A percentile compares a stretch with the other conserved stretches of the same genome.
Evolutionary conservation across 2,329 filamentous ascomycete species (phyloP).

Genomic region (Diaporthe vexans): DNA sequence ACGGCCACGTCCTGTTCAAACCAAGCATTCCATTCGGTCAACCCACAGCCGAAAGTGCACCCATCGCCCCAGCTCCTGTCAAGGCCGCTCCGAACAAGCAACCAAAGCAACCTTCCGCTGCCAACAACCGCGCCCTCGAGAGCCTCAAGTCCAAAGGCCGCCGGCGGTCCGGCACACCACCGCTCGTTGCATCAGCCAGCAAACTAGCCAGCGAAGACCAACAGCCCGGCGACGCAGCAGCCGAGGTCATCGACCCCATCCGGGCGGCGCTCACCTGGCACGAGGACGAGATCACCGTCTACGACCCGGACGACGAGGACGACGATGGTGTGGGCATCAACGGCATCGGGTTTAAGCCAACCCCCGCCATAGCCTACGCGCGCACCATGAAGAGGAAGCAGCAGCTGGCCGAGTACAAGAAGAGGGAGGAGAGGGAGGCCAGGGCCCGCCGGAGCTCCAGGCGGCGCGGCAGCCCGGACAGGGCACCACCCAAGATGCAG

Average conservation of each 20-base stretch:
- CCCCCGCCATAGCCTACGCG: slow-evolving; percentile 70
- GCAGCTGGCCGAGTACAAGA: slow-evolving; percentile 74
- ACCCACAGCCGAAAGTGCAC: background rate
- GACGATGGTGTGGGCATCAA: slow-evolving; percentile 78
- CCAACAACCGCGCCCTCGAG: slow-evolving; percentile 26
- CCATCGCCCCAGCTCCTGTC: slow-evolving; percentile 15
- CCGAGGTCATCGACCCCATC: slow-evolving; percentile 63
- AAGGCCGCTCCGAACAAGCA: slow-evolving; percentile 31
- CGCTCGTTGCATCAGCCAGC: slow-evolving; percentile 44
- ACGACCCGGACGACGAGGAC: slow-evolving; percentile 74
- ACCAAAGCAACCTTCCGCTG: slow-evolving; percentile 11
- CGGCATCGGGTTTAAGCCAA: slow-evolving; percentile 76
- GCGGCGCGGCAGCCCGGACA: slow-evolving; percentile 55
- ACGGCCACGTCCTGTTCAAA: background rate
- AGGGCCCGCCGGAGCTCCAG: slow-evolving; percentile 68
- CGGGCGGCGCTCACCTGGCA: slow-evolving; percentile 76
- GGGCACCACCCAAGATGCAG: slow-evolving; percentile 46
- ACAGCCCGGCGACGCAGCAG: slow-evolving; percentile 51
- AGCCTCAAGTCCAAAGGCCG: slow-evolving; percentile 21
- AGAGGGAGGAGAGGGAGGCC: slow-evolving; percentile 72
- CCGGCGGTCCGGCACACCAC: slow-evolving; percentile 55
- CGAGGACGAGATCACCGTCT: slow-evolving; percentile 77
- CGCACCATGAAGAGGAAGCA: slow-evolving; percentile 69
- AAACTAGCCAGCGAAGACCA: slow-evolving; percentile 42
- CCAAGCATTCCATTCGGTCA: background rate